A percentile compares a stretch with the other conserved stretches of the same genome.
These are phyloP conservation scores for Pseudogymnoascus sp. DNA, from an alignment of 2,329 filamentous ascomycete genomes.

Conservation along the genomic window DNA sequence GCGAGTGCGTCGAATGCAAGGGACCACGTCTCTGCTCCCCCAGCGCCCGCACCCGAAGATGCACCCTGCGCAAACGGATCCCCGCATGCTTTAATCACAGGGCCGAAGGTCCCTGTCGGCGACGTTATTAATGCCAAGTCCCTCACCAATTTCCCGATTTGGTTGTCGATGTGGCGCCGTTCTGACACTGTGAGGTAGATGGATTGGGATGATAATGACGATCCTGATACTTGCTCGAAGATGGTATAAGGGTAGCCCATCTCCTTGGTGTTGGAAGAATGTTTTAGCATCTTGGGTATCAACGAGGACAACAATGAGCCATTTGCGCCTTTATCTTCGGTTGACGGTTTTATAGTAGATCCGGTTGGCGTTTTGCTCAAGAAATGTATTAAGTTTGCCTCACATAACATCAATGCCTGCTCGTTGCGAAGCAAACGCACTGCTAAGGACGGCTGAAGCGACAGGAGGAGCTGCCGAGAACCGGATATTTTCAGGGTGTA, in stretches of 20 bases:
- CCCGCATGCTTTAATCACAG: constrained; percentile 20
- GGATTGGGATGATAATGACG: constrained; percentile 20
- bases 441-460: not conserved
- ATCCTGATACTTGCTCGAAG: constrained; percentile 19
- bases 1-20: constrained; percentile 48
- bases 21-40: constrained; percentile 40
- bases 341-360: not conserved
- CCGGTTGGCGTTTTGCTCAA: not conserved
- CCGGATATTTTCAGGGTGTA: constrained; percentile 26
- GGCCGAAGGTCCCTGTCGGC: constrained; percentile 23
- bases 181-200: constrained; percentile 21
- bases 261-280: constrained; percentile 24
- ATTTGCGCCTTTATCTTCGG: not conserved
- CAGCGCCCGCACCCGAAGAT: constrained; percentile 1
- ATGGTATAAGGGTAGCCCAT: constrained; percentile 27
- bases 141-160: constrained; percentile 23
- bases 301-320: constrained; percentile 11
- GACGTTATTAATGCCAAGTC: constrained; percentile 22
- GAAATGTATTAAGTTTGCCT: constrained; percentile 20
- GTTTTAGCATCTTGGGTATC: constrained; percentile 26
- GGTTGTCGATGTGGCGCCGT: constrained; percentile 20
- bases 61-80: constrained; percentile 13
- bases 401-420: constrained; percentile 21
- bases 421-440: constrained; percentile 25
- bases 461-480: constrained; percentile 19